Conservation (phyloP, 2,329 filamentous ascomycete genomes). For the Ophiocordyceps polyrhachis-furcata region DNA sequence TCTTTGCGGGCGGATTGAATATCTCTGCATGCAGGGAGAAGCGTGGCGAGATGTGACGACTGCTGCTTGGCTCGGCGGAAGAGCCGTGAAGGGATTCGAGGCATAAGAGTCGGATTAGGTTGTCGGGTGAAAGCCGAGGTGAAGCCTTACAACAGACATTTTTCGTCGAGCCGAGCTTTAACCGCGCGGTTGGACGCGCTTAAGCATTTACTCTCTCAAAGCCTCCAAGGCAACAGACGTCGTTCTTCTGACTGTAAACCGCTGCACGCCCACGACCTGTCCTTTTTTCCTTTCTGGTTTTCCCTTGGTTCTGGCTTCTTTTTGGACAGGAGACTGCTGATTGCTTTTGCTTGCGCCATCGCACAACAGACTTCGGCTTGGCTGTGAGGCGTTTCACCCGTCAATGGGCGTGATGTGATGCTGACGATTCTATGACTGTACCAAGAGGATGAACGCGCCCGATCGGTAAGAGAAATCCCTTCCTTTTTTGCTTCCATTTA, state of each 20-base stretch:
- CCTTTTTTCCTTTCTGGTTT: too few relatives aligned
- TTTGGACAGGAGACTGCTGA: too few relatives aligned
- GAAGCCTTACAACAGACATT: not conserved
- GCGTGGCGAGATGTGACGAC: slow-evolving; percentile 35
- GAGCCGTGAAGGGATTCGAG: slow-evolving; percentile 41
- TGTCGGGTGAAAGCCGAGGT: not conserved
- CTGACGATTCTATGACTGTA: too few relatives aligned
- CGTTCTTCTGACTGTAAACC: not conserved
- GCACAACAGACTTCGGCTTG: too few relatives aligned
- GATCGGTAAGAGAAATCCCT: slow-evolving; percentile 25
- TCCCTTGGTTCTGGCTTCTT: too few relatives aligned
- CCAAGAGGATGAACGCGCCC: slow-evolving; percentile 31
- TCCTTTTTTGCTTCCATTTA: not conserved
- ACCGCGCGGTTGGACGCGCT: not conserved
- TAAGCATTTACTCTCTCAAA: not conserved
- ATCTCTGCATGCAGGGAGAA: slow-evolving; percentile 46
- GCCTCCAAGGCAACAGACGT: not conserved
- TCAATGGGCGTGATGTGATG: too few relatives aligned
- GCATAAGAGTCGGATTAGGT: slow-evolving; percentile 23
- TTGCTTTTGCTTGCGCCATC: too few relatives aligned
- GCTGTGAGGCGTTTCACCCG: too few relatives aligned
- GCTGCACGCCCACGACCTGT: not conserved
- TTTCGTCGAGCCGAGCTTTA: not conserved
- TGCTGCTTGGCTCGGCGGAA: slow-evolving; percentile 33
- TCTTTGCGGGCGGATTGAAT: slow-evolving; percentile 47